Evolutionary conservation across 176 grass and related monocot species (phyloP), one percentile per base, ranked within the genome.

Genomic region (Alopecurus myosuroides): DNA sequence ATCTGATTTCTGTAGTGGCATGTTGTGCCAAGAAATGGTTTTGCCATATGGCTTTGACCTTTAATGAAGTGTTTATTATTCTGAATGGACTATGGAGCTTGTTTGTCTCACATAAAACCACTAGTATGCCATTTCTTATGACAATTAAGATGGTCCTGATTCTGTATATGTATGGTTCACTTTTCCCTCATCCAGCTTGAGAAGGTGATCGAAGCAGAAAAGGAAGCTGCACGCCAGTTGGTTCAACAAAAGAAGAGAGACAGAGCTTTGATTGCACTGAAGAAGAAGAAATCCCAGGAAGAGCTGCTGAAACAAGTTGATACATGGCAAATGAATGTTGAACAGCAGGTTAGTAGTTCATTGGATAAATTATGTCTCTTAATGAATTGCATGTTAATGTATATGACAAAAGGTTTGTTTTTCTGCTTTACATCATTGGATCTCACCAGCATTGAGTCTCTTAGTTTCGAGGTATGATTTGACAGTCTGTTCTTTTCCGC

Each of bases 251-350:
- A 92, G 79, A 96, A 92, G 77, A 96, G 86, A 82, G 97, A 96
- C 35, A 92, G 97, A 87, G 97, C 97, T 74, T 92, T 99, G 81
- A 94, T 99, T 86, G 92, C 94, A 39, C 83, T 99, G 66, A 99
- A 92, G 86, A 99, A 99, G 89, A 96, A 99, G 79, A 98, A 98
- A 88, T 58, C 92, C 49, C 97, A 96, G 84, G 97, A 94, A 88
- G 97, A 97, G 69, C 70, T 96, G 13, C 53, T 96, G 57, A 99
- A 94, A 86, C 90, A 96, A 86, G 97, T 94, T 86, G 93, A 99
- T 90, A 86, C 84, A 87, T 99, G 91, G 91, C 86, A 94, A 91
- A 91, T 96, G 80, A 99, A 96, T 89, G 93, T 99, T 72, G 97
- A 99, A 70, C 89, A 96, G 50, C 93, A 96, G 90, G 97, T 99